Conservation (phyloP, 2,329 filamentous ascomycete species). For the Sporothrix brunneoviolacea region DNA sequence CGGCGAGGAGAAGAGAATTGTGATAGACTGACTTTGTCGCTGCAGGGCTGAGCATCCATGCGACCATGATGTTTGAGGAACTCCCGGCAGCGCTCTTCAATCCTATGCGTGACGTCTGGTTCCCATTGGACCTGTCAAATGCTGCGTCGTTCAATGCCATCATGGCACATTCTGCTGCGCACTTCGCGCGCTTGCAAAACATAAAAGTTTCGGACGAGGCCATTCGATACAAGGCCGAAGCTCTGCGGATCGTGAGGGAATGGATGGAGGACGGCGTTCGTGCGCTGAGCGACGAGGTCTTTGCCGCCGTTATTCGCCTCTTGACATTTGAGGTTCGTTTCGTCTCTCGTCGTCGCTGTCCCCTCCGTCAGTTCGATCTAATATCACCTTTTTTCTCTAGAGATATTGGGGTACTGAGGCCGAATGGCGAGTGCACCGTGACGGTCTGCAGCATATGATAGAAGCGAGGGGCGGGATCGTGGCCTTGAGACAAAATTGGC, state of each 20-base stretch:
- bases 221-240: constrained; percentile 29
- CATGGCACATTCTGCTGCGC: constrained; percentile 35
- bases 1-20: too few relatives aligned
- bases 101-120: constrained; percentile 34
- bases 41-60: constrained; percentile 27
- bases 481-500: constrained; percentile 4
- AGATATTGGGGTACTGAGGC: constrained; percentile 13
- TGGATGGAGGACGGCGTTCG: constrained; percentile 27
- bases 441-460: constrained; percentile 8
- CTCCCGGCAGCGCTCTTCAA: constrained; percentile 26
- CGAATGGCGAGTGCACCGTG: constrained; percentile 9
- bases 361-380: not conserved
- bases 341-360: too few relatives aligned
- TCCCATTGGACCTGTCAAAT: constrained; percentile 34
- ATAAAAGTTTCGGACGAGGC: constrained; percentile 23
- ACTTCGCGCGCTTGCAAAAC: constrained; percentile 29
- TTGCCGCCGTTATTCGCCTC: constrained; percentile 12
- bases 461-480: constrained; percentile 6
- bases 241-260: constrained; percentile 27
- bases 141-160: constrained; percentile 34
- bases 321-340: constrained; percentile 10
- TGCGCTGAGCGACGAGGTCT: constrained; percentile 27
- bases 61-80: constrained; percentile 30
- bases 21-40: too few relatives aligned
- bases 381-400: not conserved